These are phyloP conservation scores for Gypsophila paniculata DNA, from an alignment of 179 eudicot species.

Conservation along the genomic window DNA sequence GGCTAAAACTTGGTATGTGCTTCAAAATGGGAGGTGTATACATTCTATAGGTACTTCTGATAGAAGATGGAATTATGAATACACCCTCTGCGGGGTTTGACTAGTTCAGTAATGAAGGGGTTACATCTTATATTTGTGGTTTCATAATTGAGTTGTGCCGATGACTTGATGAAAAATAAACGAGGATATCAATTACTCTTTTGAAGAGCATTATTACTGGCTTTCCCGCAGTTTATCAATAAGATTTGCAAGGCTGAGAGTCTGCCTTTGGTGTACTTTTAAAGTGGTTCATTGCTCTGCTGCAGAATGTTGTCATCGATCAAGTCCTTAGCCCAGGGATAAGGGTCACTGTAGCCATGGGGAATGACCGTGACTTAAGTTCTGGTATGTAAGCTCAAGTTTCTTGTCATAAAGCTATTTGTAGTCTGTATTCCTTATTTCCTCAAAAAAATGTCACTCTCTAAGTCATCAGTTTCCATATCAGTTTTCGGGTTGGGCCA, in stretches of 20 bases:
- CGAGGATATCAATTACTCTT: not conserved
- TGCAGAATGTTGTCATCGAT: slow-evolving; percentile 79
- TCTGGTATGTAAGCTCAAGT: slow-evolving; percentile 40
- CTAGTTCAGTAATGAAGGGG: not conserved
- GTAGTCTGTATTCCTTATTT: not conserved
- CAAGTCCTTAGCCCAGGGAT: slow-evolving; percentile 72
- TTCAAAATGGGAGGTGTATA: not conserved
- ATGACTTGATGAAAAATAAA: not conserved
- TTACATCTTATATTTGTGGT: not conserved
- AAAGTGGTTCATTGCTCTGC: slow-evolving; percentile 9
- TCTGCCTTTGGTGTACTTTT: slow-evolving; percentile 2
- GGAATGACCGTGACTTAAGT: slow-evolving; percentile 60
- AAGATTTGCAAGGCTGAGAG: not conserved
- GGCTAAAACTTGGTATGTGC: not conserved
- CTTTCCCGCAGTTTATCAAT: not conserved
- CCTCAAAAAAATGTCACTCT: too few species aligned
- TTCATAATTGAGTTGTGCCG: slow-evolving; percentile 2
- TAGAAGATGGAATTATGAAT: not conserved
- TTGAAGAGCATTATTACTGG: not conserved
- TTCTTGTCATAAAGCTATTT: slow-evolving; percentile 11
- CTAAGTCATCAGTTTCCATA: not conserved
- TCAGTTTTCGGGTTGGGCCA: not conserved
- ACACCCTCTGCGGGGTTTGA: not conserved
- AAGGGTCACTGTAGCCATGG: slow-evolving; percentile 91
- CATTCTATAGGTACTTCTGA: not conserved